Percentiles rank a stretch among this genome's conserved stretches.
Conservation (phyloP, 257 asterid species). For the Solanum sitiens region DNA sequence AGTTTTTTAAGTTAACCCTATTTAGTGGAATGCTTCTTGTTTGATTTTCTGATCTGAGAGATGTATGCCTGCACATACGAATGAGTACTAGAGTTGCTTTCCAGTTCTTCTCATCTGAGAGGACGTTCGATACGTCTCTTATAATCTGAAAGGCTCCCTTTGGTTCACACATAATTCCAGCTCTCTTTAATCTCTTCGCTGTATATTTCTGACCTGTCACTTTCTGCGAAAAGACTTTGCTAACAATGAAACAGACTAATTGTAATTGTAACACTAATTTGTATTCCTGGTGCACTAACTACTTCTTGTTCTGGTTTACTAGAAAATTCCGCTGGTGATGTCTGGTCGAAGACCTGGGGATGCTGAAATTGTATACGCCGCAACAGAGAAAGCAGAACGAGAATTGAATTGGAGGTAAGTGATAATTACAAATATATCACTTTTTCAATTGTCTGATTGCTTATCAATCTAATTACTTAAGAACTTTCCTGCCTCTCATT, state of each 20-base stretch:
- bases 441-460: not conserved
- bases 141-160: not conserved
- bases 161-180: not conserved
- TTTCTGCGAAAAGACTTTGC: not conserved
- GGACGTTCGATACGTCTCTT: not conserved
- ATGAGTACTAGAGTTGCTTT: not conserved
- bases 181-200: not conserved
- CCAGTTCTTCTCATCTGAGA: not conserved
- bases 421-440: not conserved
- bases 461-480: not conserved
- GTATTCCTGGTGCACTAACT: not conserved
- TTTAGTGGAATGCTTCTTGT: not conserved
- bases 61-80: not conserved
- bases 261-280: not conserved
- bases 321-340: conserved; percentile 81
- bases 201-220: not conserved
- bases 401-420: conserved; percentile 95
- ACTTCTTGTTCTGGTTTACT: not conserved
- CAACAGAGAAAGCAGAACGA: conserved; percentile 77
- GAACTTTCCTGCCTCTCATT: not conserved
- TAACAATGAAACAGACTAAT: not conserved
- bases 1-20: not conserved
- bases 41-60: not conserved
- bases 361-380: conserved; percentile 83
- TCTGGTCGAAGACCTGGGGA: conserved; percentile 90